Evolutionary conservation across 2,329 filamentous ascomycete species (phyloP).

Genomic region (Fusarium ambrosium): DNA sequence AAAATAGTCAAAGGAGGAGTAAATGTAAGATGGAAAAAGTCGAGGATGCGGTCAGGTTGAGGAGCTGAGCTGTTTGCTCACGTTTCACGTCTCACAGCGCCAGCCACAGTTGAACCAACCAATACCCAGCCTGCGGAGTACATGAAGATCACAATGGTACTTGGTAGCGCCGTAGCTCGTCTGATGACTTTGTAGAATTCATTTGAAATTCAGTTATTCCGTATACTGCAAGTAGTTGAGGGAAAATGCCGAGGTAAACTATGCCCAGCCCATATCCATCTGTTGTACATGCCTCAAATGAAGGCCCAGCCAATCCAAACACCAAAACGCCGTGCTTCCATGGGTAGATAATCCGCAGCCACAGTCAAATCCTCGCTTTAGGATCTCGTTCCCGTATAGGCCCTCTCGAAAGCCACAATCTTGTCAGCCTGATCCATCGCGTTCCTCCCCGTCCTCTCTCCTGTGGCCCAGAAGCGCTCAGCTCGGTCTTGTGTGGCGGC

Average conservation of each 20-base stretch:
- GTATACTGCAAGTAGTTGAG: not conserved
- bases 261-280: not conserved
- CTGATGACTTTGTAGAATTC: not conserved
- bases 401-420: slow-evolving; percentile 25
- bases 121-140: not conserved
- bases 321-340: slow-evolving; percentile 25
- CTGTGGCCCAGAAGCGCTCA: slow-evolving; percentile 31
- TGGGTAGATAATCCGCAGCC: slow-evolving; percentile 18
- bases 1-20: not conserved
- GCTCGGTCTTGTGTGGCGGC: slow-evolving; percentile 14
- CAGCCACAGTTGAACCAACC: not conserved
- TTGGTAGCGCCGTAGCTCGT: not conserved
- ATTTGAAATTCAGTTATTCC: not conserved
- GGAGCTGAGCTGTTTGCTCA: not conserved
- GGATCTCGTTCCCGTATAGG: not conserved
- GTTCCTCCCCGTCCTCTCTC: slow-evolving; percentile 29
- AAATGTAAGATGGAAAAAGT: not conserved
- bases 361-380: slow-evolving; percentile 3
- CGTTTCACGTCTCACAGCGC: not conserved
- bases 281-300: slow-evolving; percentile 24
- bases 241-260: not conserved
- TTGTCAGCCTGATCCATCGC: slow-evolving; percentile 13
- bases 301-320: slow-evolving; percentile 8
- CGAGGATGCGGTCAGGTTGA: not conserved
- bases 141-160: not conserved